Base-by-base conservation (phyloP, 768 basidiomycete species). In the Panellus pusillus region DNA sequence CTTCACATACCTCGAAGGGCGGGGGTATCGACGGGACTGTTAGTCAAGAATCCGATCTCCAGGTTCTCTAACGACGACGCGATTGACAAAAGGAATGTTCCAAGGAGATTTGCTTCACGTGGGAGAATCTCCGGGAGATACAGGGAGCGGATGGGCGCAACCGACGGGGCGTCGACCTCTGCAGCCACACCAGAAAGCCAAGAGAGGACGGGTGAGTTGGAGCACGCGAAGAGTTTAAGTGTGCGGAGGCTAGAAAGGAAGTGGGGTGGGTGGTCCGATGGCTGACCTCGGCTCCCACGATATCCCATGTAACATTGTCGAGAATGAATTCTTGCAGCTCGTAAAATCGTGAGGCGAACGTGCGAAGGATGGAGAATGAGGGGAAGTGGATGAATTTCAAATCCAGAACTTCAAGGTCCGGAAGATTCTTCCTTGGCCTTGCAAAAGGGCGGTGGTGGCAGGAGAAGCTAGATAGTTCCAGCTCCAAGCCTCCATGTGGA, bases 381-480 rank as follows among this genome's bases (percentile, higher is more conserved):
- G 68, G 58, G 40, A 72, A 70, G 9, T 60, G 62, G 37, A 67
- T 61, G 38, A 61, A 67, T 43, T 59, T 60, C 31, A 74, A 63
- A 48, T 62, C 87, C 80, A 52, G 75, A 63, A 58, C 80, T 55
- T 79, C 72, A 57, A 71, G 74, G 60, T 83, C 74, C 19, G 82
- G 80, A 29, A 80, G 32, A 65, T 8, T n/a, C 37, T 54, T 36
- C 63, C 58, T 76, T 81, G 13, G 78, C 76, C 53, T 79, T 74
- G 36, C 74, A 77, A 63, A 74, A 71, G 55, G 71, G 69, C 46
- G 1, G 80, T 75, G 36, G 55, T 57, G 20, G 44, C 58, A 6
- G 48, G 44, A 12, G 59, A 14, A n/a, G 47, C 51, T 12, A 61
- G 35, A 48, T 61, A 58, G 35, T 52, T 57, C 65, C 65, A 63